Base-by-base conservation (phyloP, 352 stramenopile species). In the Pythium rhizo-oryzae region DNA sequence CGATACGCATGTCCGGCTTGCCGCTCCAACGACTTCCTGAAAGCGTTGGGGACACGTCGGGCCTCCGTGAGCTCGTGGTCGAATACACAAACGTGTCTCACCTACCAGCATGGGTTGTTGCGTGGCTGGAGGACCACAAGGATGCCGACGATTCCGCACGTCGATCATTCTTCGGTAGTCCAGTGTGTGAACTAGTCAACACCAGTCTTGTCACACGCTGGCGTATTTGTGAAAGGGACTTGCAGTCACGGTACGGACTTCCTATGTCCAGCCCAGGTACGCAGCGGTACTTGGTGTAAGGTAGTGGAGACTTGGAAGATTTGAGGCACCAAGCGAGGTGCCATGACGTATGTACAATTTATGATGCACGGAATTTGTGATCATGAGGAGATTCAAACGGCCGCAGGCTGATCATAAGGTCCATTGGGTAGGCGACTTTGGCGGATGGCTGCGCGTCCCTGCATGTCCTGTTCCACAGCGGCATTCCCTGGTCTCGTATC, bases 81-180 rank as follows among this genome's bases (percentile, higher is more conserved):
- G 54, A 69, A 19, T 46, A 62, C 41, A 62, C 62, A 3, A 62
- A 62, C 21, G 54, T 69, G 46, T 44, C 44, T 0, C 15, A 19
- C 7, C 43, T 69, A 2, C 53, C 62, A 11, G 11, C 51, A 21
- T 69, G 62, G 62, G 62, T 16, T 0, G 37, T 13, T 9, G 8
- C 25, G 5, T 69, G 53, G 62, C 44, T 59, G 6, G 18, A 56
- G 24, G n/a, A 24, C 9, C 59, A 59, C 59, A 63, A 24, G 2
- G 16, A 44, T n/a, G n/a, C n/a, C n/a, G n/a, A n/a, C 16, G 8
- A 43, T 9, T n/a, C 41, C 35, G 28, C 9, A 15, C 24, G 23
- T 35, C 24, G 39, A 4, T 60, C 60, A 35, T 67, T 67, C 60
- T 59, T 54, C 18, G 62, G 62, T 9, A 69, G 62, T 25, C 43